A percentile compares a stretch with the other conserved stretches of the same genome.
phyloP scores from a whole-genome alignment of 140 eudicot species.

The Anethum foeniculum region DNA sequence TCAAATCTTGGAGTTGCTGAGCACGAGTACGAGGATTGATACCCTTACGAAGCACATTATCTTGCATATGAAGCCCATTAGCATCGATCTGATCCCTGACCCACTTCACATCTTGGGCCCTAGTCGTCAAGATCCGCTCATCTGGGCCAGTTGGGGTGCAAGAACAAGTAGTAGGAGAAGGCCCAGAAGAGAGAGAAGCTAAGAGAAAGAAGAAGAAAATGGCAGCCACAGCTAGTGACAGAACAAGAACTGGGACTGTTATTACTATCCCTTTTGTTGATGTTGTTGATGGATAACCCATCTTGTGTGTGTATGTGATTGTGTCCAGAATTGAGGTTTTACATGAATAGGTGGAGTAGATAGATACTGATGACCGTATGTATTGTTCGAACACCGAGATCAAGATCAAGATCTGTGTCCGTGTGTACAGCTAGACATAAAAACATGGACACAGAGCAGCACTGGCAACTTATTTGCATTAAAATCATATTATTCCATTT shows the following conservation, averaged over 20 bases:
- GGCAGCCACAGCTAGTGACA: slow-evolving; percentile 50
- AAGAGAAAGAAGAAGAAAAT: slow-evolving; percentile 56
- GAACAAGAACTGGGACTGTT: slow-evolving; percentile 57
- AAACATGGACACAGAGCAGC: background rate
- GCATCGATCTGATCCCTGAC: slow-evolving; percentile 34
- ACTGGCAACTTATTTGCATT: background rate
- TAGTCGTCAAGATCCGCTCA: slow-evolving; percentile 28
- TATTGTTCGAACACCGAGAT: background rate
- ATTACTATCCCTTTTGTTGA: slow-evolving; percentile 51
- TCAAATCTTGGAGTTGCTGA: slow-evolving; percentile 52
- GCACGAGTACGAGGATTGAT: slow-evolving; percentile 56
- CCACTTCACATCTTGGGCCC: slow-evolving; percentile 44
- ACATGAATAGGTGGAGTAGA: background rate
- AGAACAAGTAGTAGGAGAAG: slow-evolving; percentile 40
- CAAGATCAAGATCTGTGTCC: background rate
- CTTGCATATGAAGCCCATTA: slow-evolving; percentile 48
- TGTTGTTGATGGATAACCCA: slow-evolving; percentile 33
- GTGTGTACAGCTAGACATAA: background rate
- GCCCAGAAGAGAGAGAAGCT: slow-evolving; percentile 34
- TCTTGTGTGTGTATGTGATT: background rate
- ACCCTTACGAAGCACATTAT: slow-evolving; percentile 50
- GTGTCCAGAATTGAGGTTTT: background rate
- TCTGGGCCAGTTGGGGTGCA: slow-evolving; percentile 29
- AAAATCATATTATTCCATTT: too few relatives aligned
- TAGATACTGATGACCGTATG: background rate